Percentiles rank a stretch among this genome's conserved stretches.
Evolutionary conservation across 805 yeast species (phyloP).

Genomic region (Blastobotrys chiropterorum): DNA sequence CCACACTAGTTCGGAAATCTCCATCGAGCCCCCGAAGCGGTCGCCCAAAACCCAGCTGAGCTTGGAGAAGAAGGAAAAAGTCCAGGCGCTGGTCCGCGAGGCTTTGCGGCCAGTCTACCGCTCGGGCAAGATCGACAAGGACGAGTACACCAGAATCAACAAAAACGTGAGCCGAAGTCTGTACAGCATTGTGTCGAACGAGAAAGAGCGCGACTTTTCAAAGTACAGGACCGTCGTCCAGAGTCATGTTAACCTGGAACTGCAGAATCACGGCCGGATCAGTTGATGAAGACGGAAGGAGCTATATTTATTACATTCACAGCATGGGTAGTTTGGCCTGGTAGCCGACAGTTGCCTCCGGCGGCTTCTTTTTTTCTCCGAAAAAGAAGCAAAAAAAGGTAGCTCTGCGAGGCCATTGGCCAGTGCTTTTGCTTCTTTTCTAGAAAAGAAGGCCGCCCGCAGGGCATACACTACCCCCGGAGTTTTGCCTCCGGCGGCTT

Average conservation of each 20-base stretch:
- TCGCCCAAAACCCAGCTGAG: conserved; percentile 1
- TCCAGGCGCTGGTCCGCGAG: conserved; percentile 54
- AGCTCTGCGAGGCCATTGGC: no score
- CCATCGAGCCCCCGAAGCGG: not conserved
- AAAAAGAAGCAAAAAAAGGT: no score
- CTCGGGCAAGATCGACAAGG: conserved; percentile 30
- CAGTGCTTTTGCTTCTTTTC: no score
- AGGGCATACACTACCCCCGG: no score
- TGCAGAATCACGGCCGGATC: conserved; percentile 3
- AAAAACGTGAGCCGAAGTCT: conserved; percentile 54
- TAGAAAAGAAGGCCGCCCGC: no score
- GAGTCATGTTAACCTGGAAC: conserved; percentile 11
- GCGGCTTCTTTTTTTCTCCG: no score
- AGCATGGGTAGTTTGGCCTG: no score
- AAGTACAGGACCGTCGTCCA: conserved; percentile 10
- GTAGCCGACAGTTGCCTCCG: no score
- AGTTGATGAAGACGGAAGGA: not conserved
- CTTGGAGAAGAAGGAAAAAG: conserved; percentile 43
- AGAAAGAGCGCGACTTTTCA: not conserved
- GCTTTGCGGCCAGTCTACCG: conserved; percentile 45
- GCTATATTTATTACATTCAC: not conserved
- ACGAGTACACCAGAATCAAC: conserved; percentile 54
- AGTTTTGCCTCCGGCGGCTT: no score
- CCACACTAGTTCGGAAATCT: conserved; percentile 2
- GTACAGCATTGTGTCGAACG: conserved; percentile 31